Conservation (phyloP, 192 early-diverging fungal species). For the Lobosporangium transversale region DNA sequence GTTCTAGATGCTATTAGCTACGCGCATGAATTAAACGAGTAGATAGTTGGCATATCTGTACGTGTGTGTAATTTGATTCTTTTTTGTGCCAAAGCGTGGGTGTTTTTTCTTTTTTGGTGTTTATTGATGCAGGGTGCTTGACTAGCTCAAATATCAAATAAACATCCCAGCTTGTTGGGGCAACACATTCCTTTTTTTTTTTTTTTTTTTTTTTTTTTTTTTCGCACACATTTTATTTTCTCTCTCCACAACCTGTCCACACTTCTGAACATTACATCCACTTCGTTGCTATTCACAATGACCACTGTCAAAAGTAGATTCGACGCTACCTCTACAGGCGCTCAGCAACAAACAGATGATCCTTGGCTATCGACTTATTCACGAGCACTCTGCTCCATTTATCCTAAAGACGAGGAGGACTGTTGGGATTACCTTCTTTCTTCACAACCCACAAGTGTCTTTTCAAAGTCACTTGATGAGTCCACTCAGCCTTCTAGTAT, state of each 20-base stretch:
- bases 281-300: constrained; percentile 10
- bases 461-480: constrained; percentile 8
- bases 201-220: not conserved
- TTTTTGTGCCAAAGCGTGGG: constrained; percentile 13
- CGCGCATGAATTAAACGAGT: no score
- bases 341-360: not conserved
- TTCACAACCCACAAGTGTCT: constrained; percentile 9
- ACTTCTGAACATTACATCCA: not conserved
- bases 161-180: not conserved
- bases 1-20: no score
- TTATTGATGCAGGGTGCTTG: constrained; percentile 19
- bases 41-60: no score
- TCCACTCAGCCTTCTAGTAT: not conserved
- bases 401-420: constrained; percentile 36
- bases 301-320: constrained; percentile 22
- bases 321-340: constrained; percentile 4
- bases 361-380: constrained; percentile 37
- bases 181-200: not conserved
- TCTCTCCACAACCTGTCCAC: not conserved
- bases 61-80: not conserved
- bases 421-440: constrained; percentile 43
- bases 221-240: constrained; percentile 6
- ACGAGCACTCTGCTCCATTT: constrained; percentile 40
- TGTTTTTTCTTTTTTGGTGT: not conserved
- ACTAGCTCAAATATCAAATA: not conserved